Conservation (phyloP, 177 flowering plant species). For the Vitis hybrid region DNA sequence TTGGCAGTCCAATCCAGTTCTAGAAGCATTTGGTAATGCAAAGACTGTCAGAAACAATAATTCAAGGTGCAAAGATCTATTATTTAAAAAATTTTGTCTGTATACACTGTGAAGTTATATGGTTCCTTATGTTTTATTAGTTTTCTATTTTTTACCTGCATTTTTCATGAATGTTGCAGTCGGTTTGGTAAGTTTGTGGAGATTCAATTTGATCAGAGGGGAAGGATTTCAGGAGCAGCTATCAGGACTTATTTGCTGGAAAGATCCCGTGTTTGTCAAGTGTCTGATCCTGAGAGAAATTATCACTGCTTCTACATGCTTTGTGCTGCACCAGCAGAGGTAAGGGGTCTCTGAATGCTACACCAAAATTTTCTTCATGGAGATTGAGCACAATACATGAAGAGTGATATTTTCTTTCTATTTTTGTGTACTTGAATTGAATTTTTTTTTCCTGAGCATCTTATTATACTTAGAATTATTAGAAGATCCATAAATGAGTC, state of each 20-base stretch:
- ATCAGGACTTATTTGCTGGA: constrained; percentile 64
- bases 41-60: constrained; percentile 70
- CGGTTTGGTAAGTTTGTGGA: constrained; percentile 79
- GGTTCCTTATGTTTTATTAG: not conserved
- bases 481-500: no score
- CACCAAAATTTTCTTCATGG: not conserved
- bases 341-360: constrained; percentile 16
- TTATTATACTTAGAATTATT: no score
- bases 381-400: no score
- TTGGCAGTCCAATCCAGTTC: constrained; percentile 66
- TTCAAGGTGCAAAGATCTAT: constrained; percentile 43
- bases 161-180: constrained; percentile 26
- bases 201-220: constrained; percentile 57
- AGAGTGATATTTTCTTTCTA: no score
- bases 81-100: not conserved
- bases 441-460: no score
- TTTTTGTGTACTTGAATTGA: no score
- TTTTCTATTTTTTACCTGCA: constrained; percentile 4
- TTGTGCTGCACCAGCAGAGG: constrained; percentile 68
- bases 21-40: constrained; percentile 75
- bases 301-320: constrained; percentile 75
- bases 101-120: not conserved
- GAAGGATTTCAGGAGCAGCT: constrained; percentile 71
- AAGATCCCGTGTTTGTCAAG: constrained; percentile 71
- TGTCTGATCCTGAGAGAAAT: constrained; percentile 68